These are phyloP conservation scores for Exidia glandulosa DNA, from an alignment of 768 basidiomycete genomes.

Conservation along the genomic window DNA sequence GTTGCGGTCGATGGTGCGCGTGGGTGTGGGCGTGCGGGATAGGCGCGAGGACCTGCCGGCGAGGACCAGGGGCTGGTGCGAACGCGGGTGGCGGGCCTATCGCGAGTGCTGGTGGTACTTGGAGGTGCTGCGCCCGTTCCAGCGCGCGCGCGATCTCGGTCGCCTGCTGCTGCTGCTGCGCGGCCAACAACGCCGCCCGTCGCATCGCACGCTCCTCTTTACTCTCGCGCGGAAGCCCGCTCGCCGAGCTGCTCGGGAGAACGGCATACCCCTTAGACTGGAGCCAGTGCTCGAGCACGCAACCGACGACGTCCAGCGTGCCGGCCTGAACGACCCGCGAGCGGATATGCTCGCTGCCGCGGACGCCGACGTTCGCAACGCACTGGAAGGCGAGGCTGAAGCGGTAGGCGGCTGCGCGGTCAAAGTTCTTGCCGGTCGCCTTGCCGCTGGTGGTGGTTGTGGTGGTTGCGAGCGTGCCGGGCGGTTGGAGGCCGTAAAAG, in stretches of 20 bases:
- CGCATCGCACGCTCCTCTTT: constrained; percentile 61
- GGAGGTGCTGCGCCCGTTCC: not conserved
- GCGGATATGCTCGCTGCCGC: constrained; percentile 77
- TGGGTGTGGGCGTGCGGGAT: no score
- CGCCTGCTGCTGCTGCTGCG: not conserved
- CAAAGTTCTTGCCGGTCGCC: constrained; percentile 38
- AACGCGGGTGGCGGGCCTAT: no score
- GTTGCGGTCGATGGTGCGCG: not conserved
- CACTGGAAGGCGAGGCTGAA: constrained; percentile 94
- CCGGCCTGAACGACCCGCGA: constrained; percentile 91
- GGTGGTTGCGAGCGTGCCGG: no score
- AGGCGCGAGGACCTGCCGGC: no score
- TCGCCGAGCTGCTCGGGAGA: not conserved
- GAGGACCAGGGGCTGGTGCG: no score
- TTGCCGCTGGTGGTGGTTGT: no score
- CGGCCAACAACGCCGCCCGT: constrained; percentile 13
- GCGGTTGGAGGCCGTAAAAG: constrained; percentile 68
- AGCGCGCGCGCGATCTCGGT: not conserved
- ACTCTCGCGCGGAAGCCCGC: constrained; percentile 58
- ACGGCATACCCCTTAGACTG: constrained; percentile 41
- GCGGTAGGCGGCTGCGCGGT: constrained; percentile 77
- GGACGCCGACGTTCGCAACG: constrained; percentile 91
- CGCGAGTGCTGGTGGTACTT: not conserved
- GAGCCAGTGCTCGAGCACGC: constrained; percentile 88
- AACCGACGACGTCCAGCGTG: constrained; percentile 85